Conservation (phyloP, 208 protist species). For the Leishmania tropica region DNA sequence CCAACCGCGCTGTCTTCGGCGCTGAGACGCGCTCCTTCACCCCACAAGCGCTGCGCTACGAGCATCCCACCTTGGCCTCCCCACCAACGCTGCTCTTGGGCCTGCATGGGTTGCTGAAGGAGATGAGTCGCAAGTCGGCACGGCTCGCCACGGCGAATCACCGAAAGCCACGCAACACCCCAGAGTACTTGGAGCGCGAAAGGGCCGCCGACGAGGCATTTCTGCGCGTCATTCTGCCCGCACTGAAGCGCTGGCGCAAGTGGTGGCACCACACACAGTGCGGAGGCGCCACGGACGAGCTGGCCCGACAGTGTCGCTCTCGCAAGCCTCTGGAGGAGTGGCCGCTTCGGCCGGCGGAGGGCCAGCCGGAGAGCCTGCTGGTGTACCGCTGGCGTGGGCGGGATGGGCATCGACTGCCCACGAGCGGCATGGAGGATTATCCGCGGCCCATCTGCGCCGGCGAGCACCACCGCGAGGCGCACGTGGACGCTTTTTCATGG, state of each 20-base stretch:
- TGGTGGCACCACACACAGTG: conserved; percentile 87
- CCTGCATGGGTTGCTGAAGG: conserved; percentile 59
- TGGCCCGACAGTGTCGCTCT: conserved; percentile 34
- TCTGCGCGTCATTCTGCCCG: conserved; percentile 52
- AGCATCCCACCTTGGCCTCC: conserved; percentile 55
- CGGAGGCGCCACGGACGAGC: conserved; percentile 29
- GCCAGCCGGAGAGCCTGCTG: conserved; percentile 44
- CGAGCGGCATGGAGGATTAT: conserved; percentile 89
- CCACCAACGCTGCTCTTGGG: conserved; percentile 73
- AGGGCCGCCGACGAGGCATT: conserved; percentile 47
- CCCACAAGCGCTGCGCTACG: conserved; percentile 40
- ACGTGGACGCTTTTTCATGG: conserved; percentile 87
- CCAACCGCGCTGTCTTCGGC: conserved; percentile 48
- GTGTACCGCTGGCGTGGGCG: conserved; percentile 86
- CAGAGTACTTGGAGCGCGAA: conserved; percentile 46
- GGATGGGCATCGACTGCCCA: conserved; percentile 46
- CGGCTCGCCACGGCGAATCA: conserved; percentile 33
- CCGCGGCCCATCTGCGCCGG: conserved; percentile 57
- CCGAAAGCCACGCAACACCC: conserved; percentile 55
- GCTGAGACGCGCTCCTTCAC: conserved; percentile 42
- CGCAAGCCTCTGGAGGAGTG: conserved; percentile 60
- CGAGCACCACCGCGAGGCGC: conserved; percentile 60
- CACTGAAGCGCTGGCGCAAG: conserved; percentile 56
- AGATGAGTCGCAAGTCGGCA: conserved; percentile 42
- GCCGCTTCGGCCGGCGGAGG: conserved; percentile 34